Evolutionary conservation across 768 basidiomycete genomes (phyloP).

Genomic region (Coprinopsis marcescibilis): DNA sequence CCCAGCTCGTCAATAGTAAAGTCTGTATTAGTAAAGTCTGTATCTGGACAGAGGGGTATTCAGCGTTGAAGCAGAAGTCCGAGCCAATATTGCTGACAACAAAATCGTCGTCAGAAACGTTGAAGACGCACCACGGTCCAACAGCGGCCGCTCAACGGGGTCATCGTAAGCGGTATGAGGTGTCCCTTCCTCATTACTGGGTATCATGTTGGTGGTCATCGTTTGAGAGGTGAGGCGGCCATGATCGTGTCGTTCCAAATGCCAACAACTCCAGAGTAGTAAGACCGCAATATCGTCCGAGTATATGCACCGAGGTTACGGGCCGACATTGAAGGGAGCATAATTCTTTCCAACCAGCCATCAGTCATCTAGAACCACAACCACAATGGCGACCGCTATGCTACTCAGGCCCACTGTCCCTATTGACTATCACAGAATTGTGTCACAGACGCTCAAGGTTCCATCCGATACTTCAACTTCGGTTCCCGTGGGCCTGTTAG

Average conservation of each 20-base stretch:
- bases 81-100: no score
- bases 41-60: neutral
- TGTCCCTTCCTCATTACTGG: neutral
- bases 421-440: conserved; percentile 57
- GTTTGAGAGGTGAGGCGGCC: no score
- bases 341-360: no score
- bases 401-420: conserved; percentile 42
- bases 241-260: no score
- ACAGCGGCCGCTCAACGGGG: neutral
- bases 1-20: conserved; percentile 20
- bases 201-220: no score
- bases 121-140: no score
- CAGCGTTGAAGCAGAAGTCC: neutral
- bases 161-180: neutral
- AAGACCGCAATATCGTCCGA: no score
- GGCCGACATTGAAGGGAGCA: no score
- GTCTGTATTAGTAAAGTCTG: conserved; percentile 12
- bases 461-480: conserved; percentile 44
- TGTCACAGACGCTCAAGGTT: conserved; percentile 51
- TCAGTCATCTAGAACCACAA: neutral
- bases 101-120: no score
- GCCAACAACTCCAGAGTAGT: no score
- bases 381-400: conserved; percentile 29
- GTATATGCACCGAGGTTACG: no score
- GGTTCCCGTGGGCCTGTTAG: conserved; percentile 70